Conservation (phyloP, 164 flowering plant genomes). For the Magnolia kwangsiensis region DNA sequence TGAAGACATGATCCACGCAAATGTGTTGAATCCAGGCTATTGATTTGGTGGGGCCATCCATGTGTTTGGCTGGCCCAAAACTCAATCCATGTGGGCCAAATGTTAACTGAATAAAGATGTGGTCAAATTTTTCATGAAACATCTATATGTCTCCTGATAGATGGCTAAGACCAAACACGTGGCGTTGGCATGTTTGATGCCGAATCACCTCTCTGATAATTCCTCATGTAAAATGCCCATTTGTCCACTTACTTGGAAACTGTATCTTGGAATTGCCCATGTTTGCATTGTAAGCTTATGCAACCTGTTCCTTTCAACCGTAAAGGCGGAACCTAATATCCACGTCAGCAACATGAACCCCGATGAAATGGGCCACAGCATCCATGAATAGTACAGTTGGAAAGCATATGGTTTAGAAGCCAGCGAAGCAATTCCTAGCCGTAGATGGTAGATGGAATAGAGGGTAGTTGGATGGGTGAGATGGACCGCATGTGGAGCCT, state of each 20-base stretch:
- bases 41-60: too few species aligned
- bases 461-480: constrained; percentile 68
- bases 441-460: constrained; percentile 60
- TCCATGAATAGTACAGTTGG: constrained; percentile 50
- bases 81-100: too few species aligned
- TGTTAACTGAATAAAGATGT: too few species aligned
- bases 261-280: constrained; percentile 64
- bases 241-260: constrained; percentile 35
- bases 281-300: constrained; percentile 54
- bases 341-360: constrained; percentile 41
- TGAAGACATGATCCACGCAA: too few species aligned
- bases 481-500: constrained; percentile 53
- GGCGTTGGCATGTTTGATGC: too few species aligned
- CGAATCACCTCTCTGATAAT: too few species aligned
- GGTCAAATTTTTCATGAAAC: too few species aligned
- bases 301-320: constrained; percentile 48
- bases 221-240: not conserved
- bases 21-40: too few species aligned
- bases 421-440: constrained; percentile 53
- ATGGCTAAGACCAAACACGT: too few species aligned
- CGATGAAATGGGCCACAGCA: constrained; percentile 59
- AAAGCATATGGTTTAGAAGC: constrained; percentile 56
- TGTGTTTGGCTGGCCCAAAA: too few species aligned
- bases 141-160: too few species aligned
- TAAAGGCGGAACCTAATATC: constrained; percentile 43